A percentile compares a stretch with the other conserved stretches of the same genome.
Conservation (phyloP, 257 asterid genomes). For the Forsythia viridissima region DNA sequence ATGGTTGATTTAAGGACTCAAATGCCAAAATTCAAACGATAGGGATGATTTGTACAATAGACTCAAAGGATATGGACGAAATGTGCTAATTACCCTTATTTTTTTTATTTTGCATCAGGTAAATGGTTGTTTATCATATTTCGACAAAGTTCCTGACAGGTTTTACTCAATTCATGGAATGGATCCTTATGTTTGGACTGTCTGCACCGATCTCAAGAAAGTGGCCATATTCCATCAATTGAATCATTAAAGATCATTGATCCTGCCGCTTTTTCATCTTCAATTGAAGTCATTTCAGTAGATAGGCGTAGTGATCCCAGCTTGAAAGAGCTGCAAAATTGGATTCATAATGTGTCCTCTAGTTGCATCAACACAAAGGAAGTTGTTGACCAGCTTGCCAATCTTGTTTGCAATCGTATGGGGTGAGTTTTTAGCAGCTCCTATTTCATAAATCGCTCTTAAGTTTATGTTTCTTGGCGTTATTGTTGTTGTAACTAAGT, state of each 20-base stretch:
- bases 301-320: slow-evolving; percentile 74
- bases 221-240: slow-evolving; percentile 87
- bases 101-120: slow-evolving; percentile 69
- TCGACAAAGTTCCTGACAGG: slow-evolving; percentile 77
- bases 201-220: slow-evolving; percentile 87
- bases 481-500: slow-evolving; percentile 29
- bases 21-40: no score
- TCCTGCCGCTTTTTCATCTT: slow-evolving; percentile 51
- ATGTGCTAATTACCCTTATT: no score
- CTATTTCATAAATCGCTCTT: slow-evolving; percentile 2
- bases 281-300: slow-evolving; percentile 76
- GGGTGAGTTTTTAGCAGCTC: slow-evolving; percentile 65
- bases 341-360: slow-evolving; percentile 54
- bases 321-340: slow-evolving; percentile 80
- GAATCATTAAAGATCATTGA: slow-evolving; percentile 70
- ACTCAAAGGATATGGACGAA: no score
- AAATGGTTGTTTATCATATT: slow-evolving; percentile 88
- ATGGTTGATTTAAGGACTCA: no score
- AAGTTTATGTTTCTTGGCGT: background rate
- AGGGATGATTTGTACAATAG: no score
- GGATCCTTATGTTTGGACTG: slow-evolving; percentile 93
- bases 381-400: slow-evolving; percentile 90
- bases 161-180: slow-evolving; percentile 85
- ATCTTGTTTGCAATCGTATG: slow-evolving; percentile 85
- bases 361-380: slow-evolving; percentile 64